Base-by-base conservation (phyloP, 129 eudicot genomes). In the Artemisia tridentata region DNA sequence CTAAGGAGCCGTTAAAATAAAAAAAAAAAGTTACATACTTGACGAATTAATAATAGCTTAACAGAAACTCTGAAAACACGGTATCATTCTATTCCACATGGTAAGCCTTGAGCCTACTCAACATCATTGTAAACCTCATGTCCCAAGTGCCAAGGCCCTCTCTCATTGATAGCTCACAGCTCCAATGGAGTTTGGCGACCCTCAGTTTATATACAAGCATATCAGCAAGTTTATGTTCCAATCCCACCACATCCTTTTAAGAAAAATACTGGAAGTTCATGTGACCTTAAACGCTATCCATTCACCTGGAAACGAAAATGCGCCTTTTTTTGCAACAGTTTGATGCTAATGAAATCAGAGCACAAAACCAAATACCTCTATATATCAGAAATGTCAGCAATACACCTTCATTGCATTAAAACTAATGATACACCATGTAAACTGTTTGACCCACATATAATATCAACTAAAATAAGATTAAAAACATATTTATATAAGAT, bases 171-270 rank as follows among this genome's bases (percentile, higher is more conserved):
- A 79, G 50, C 75, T 80, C 92, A 60, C 16, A 53, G 34, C 34
- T 29, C 34, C 34, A 3, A 29, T 38, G 90, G 80, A 69, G 52
- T 66, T 55, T 78, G 92, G 95, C 82, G 90, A 76, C 77, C 84
- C 72, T 83, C 81, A 19, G 10, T 65, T 58, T 76, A 63, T 58
- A 12, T 69, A 19, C 92, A 78, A 18, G 79, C 57, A 29, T 75
- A 87, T 63, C 73, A 82, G 8, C 71, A 77, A 34, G 47, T 68
- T 48, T 77, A 79, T 7, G 68, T 45, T 11, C 62, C 9, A 34
- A 29, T 76, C 48, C 55, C 84, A 17, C n/a, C 84, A 29, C 34
- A 29, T 29, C 82, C 86, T 0, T 73, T 65, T 48, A 85, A 81
- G 57, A 80, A 83, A 52, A 86, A 65, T 4, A 61, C 62, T 8